Evolutionary conservation across 805 yeast species (phyloP), one percentile per base, ranked within the genome.

Genomic region (Wickerhamomyces ciferrii): DNA sequence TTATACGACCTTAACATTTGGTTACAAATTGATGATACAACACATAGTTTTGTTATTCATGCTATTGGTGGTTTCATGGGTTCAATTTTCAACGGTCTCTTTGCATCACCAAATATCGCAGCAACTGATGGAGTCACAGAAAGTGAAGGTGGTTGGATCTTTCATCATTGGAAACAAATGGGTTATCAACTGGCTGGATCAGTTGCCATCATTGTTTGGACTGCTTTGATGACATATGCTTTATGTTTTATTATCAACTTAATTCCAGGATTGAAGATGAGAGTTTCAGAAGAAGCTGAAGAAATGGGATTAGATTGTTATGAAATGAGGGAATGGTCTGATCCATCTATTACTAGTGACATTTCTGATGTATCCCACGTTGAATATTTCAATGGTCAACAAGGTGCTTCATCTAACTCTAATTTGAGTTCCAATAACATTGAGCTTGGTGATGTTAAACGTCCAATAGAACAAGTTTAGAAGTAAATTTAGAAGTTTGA

Each of bases 1-100:
- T 74, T 96, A 42, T 91, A 97, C 43, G 82, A 88, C 62, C 69
- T 91, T 66, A 90, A 91, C 65, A 83, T 81, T 59, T 70, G 88
- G 60, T 67, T 85, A 43, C 75, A 76, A 46, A 87, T 92, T 45
- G 98, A 94, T 65, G 99, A 92, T 68, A 82, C 96, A 2, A 73
- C 92, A 52, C 97, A 92, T 81, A 81, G 89, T 42, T 78, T 92
- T 65, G 97, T 97, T 17, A 96, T 91, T 76, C 99, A 92, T 81
- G 98, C 96, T 45, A 76, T 92, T 55, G 98, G 97, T 2, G 99
- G 99, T 34, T 78, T 91, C 42, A 75, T 92, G 44, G 98, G 98
- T 0, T 74, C 91, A 41, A 48, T 92, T 8, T 85, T 87, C 67
- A 88, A 87, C 61, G 97, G 87, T 8, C 64, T 92, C 2, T 90